Base-by-base conservation (phyloP, 108 stramenopile genomes). In the Schizochytrium sp. region DNA sequence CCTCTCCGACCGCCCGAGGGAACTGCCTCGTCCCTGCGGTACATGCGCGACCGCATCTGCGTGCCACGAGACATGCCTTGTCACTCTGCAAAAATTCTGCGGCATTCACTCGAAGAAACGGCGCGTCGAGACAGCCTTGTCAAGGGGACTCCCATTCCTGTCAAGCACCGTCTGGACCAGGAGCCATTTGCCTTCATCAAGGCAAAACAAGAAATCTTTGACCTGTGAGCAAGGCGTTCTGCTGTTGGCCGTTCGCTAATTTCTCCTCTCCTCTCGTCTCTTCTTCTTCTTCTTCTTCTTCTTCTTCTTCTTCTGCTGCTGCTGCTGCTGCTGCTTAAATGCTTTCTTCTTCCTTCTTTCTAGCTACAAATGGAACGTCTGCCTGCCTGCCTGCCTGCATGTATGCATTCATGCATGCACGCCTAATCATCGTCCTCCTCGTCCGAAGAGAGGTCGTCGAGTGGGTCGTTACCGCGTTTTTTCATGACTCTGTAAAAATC, bases 401-500 rank as follows among this genome's bases (percentile, higher is more conserved):
- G 34, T 34, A 2, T 34, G 34, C 34, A 34, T 34, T 34, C 34
- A 34, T 83, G 76, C 76, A 47, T 16, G 45, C 1, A 0, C 8
- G 6, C 48, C 23, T 83, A 83, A 12, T 83, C 76, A 4, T 83
- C 76, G 19, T 83, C 76, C 48, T 83, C 76, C 28, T 83, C 76
- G 51, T 83, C 76, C 2, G 48, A 53, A 1, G 48, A 53, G 23
- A 83, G 51, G 48, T 83, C 76, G 51, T 83, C 76, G n/a, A 83
- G 76, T 23, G 76, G 76, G 51, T 83, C 76, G 51, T 83, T 83
- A 4, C 76, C 76, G n/a, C 76, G 93, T 91, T 96, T 96, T 92
- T 96, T 96, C 96, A 97, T 97, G 69, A 97, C 96, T 23, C 95
- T 91, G 76, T 96, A 88, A 89, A 97, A 97, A 45, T 97, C 96